A percentile compares a stretch with the other conserved stretches of the same genome.
Conservation (phyloP, 495 filamentous ascomycete species). For the Podospora sp. region DNA sequence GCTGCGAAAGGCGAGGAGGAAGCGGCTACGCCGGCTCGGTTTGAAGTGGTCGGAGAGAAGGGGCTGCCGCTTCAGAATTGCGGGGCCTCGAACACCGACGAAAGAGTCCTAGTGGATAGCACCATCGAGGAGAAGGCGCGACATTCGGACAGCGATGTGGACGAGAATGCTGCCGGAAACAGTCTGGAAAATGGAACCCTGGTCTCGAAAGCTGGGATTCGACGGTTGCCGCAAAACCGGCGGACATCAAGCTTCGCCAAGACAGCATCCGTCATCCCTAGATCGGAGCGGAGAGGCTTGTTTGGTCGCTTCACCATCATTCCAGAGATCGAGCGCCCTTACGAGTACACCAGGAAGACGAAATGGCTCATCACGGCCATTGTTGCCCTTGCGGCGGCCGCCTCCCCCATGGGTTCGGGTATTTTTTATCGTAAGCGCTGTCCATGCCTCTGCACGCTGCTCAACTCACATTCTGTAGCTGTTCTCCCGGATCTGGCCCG, state of each 20-base stretch:
- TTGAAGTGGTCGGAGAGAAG: not conserved
- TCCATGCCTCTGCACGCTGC: not conserved
- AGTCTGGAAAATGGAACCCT: not conserved
- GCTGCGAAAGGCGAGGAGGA: not conserved
- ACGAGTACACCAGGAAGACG: conserved; percentile 66
- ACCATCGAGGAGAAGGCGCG: not conserved
- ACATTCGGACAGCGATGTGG: not conserved
- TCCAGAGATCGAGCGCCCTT: conserved; percentile 79
- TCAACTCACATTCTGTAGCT: conserved; percentile 48
- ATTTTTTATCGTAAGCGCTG: conserved; percentile 75
- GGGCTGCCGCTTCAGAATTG: not conserved
- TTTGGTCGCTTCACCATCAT: conserved; percentile 72
- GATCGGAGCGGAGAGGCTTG: conserved; percentile 71
- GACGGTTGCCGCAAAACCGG: conserved; percentile 29
- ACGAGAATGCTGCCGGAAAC: not conserved
- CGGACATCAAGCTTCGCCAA: conserved; percentile 42
- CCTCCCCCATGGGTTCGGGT: conserved; percentile 81
- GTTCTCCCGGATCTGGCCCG: conserved; percentile 68
- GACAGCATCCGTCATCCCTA: conserved; percentile 59
- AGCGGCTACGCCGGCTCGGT: not conserved
- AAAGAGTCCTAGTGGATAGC: not conserved
- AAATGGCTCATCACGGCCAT: conserved; percentile 89
- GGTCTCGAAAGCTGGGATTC: conserved; percentile 16
- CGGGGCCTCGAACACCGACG: not conserved
- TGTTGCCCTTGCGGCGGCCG: conserved; percentile 72